A percentile compares a stretch with the other conserved stretches of the same genome.
Evolutionary conservation across 208 protist species (phyloP).

Genomic region (Novymonas esmeraldas): DNA sequence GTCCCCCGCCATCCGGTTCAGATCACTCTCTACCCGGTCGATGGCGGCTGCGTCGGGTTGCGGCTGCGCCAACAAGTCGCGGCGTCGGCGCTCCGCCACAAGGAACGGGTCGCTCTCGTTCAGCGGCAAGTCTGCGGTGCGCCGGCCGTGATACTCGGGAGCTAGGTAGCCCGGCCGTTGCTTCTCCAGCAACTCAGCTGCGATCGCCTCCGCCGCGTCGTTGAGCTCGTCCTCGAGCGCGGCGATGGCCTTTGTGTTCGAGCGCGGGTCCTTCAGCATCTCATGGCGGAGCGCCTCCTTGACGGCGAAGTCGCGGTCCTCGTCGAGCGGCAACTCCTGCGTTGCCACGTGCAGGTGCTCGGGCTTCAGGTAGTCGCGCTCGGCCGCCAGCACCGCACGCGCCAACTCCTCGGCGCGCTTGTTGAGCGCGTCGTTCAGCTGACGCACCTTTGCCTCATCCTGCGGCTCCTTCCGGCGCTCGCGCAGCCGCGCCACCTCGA

Average conservation of each 20-base stretch:
- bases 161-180: conserved; percentile 51
- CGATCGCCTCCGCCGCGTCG: conserved; percentile 40
- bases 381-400: conserved; percentile 22
- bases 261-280: conserved; percentile 19
- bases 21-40: conserved; percentile 23
- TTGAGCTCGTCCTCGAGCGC: conserved; percentile 34
- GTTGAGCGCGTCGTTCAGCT: conserved; percentile 51
- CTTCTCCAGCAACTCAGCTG: conserved; percentile 39
- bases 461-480: conserved; percentile 37
- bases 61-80: conserved; percentile 36
- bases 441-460: conserved; percentile 34
- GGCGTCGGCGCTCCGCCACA: conserved; percentile 40
- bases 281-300: conserved; percentile 53
- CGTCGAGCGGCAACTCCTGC: conserved; percentile 53
- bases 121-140: conserved; percentile 34
- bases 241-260: conserved; percentile 24
- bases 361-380: conserved; percentile 51
- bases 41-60: conserved; percentile 25
- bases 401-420: conserved; percentile 54
- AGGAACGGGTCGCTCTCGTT: conserved; percentile 54
- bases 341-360: conserved; percentile 45
- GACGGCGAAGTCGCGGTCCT: conserved; percentile 42
- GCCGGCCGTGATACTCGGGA: conserved; percentile 42
- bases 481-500: conserved; percentile 59
- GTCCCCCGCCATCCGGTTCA: conserved; percentile 24